Conservation (phyloP, 2,329 filamentous ascomycete genomes). For the Trichoderma asperellum region DNA sequence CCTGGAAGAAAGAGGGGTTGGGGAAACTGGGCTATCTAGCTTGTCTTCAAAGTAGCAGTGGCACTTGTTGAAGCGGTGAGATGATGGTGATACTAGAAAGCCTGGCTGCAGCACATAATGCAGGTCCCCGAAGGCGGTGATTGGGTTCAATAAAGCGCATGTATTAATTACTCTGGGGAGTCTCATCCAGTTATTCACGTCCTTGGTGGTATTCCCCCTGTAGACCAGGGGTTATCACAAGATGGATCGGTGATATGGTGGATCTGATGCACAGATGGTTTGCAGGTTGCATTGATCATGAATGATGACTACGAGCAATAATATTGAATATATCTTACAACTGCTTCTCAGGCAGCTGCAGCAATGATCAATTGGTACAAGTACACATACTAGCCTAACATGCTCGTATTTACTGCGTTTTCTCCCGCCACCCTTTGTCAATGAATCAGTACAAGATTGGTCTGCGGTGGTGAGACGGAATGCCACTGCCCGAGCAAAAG, state of each 20-base stretch:
- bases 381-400: neutral
- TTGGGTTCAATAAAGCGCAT: neutral
- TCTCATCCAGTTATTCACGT: neutral
- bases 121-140: conserved; percentile 15
- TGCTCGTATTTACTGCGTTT: neutral
- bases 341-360: neutral
- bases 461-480: neutral
- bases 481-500: neutral
- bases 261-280: neutral
- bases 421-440: neutral
- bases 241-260: neutral
- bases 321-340: neutral
- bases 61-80: conserved; percentile 21
- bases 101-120: conserved; percentile 18
- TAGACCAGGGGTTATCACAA: neutral
- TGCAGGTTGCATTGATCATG: conserved; percentile 2
- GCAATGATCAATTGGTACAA: neutral
- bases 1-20: neutral
- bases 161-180: neutral
- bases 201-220: neutral
- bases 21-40: neutral
- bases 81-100: neutral
- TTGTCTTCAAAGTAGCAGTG: neutral
- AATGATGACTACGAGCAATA: neutral
- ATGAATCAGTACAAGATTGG: neutral